Percentiles rank a stretch among this genome's conserved stretches.
These are phyloP conservation scores for Phialocephala sp. DNA, from an alignment of 2,329 filamentous ascomycete genomes.

Conservation along the genomic window DNA sequence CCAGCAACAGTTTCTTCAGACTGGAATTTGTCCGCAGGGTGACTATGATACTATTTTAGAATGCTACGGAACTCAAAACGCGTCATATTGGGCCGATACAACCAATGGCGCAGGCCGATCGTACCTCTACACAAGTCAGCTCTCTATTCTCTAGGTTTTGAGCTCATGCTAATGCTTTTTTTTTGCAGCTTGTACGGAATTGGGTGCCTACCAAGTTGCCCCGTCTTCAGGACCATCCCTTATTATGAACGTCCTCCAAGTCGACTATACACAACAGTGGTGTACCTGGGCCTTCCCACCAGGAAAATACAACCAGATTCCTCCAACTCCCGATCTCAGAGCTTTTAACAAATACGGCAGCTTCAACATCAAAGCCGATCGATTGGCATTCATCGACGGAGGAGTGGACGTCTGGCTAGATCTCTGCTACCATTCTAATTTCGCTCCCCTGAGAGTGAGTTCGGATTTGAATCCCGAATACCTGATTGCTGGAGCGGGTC, in stretches of 20 bases:
- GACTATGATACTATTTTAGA: slow-evolving; percentile 47
- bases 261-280: slow-evolving; percentile 56
- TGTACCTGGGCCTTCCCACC: slow-evolving; percentile 59
- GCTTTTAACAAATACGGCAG: slow-evolving; percentile 54
- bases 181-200: slow-evolving; percentile 49
- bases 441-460: slow-evolving; percentile 46
- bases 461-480: slow-evolving; percentile 54
- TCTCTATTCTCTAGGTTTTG: neutral
- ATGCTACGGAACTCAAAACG: slow-evolving; percentile 51
- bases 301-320: slow-evolving; percentile 52
- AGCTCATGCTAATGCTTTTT: neutral
- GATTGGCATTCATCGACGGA: slow-evolving; percentile 58
- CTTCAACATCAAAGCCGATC: slow-evolving; percentile 51
- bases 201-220: slow-evolving; percentile 56
- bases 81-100: slow-evolving; percentile 51
- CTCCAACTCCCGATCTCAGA: slow-evolving; percentile 49
- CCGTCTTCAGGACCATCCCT: slow-evolving; percentile 50
- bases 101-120: slow-evolving; percentile 49
- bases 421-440: slow-evolving; percentile 55
- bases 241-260: slow-evolving; percentile 53
- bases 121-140: slow-evolving; percentile 53
- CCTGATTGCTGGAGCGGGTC: slow-evolving; percentile 56
- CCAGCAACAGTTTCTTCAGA: slow-evolving; percentile 50
- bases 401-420: slow-evolving; percentile 58
- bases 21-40: slow-evolving; percentile 46